Evolutionary conservation across 768 basidiomycete genomes (phyloP), one percentile per base, ranked within the genome.

Genomic region (Tricholoma flavovirens): DNA sequence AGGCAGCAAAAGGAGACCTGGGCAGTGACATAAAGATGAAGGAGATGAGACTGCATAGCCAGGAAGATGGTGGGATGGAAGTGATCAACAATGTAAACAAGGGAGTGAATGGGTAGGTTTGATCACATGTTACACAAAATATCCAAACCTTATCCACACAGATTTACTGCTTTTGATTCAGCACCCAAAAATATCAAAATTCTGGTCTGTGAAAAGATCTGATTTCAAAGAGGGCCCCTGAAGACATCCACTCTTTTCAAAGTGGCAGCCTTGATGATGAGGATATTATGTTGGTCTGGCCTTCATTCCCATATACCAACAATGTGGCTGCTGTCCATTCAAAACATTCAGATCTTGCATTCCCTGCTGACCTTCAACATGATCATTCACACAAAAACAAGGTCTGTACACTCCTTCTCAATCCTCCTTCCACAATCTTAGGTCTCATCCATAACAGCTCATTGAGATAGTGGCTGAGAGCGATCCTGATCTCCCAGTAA

Each of bases 231-330:
- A 50, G 21, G 33, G 49, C 21, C 15, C 17, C 55, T 40, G 59
- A 64, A 48, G n/a, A 8, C 10, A 43, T 42, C 30, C 49, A 59
- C 38, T 55, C 22, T 4, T 38, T 59, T 21, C 24, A 52, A 22
- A 58, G 29, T 53, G 63, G 65, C 35, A 60, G 65, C 10, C 51
- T 66, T n/a, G 48, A 56, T 19, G 60, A 64, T 49, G 61, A 66
- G 5, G 61, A 62, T 56, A 51, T 53, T 12, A 30, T 49, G 9
- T 38, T 56, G 50, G 53, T 48, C 30, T 48, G 55, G 11, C 64
- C 64, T 22, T 30, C 49, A 22, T 33, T 50, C 49, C 30, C 29
- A n/a, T 5, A 11, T 45, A n/a, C n/a, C 15, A n/a, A n/a, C 26
- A 45, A 45, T 6, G 9, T 4, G n/a, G 42, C 42, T 7, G n/a